A percentile compares a stretch with the other conserved stretches of the same genome.
Evolutionary conservation across 2,329 filamentous ascomycete genomes (phyloP).

Genomic region (Penicillium frequentans): DNA sequence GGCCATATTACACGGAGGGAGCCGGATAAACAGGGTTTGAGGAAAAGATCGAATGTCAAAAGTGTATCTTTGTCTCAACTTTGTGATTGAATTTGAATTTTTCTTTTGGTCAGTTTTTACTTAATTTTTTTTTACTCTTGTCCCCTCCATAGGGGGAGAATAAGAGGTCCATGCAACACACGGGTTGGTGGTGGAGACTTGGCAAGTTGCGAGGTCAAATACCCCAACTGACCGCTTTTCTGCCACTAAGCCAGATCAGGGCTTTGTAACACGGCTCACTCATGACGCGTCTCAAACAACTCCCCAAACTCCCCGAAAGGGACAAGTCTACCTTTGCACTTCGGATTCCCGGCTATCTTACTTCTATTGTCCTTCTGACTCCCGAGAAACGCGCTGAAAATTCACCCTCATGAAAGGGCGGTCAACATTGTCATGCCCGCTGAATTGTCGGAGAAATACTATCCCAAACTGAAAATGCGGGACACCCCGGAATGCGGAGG

Average conservation of each 20-base stretch:
- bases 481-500: not conserved
- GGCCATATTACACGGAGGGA: conserved; percentile 13
- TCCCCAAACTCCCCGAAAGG: not conserved
- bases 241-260: conserved; percentile 1
- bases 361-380: not conserved
- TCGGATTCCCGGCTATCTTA: not conserved
- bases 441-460: conserved; percentile 15
- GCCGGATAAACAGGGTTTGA: conserved; percentile 19
- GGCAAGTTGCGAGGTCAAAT: not conserved
- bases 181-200: not conserved
- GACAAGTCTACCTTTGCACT: not conserved
- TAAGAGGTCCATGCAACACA: conserved; percentile 1
- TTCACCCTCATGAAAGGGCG: conserved; percentile 8
- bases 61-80: conserved; percentile 9
- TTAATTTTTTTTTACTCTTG: not conserved
- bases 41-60: conserved; percentile 5
- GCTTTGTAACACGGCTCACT: conserved; percentile 16
- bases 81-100: not conserved
- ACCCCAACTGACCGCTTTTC: conserved; percentile 4
- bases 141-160: conserved; percentile 1
- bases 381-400: conserved; percentile 24
- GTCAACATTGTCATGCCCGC: conserved; percentile 1
- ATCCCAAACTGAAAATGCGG: conserved; percentile 1
- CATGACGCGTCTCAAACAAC: conserved; percentile 17
- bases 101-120: not conserved